Evolutionary conservation across 1,139 yeast genomes (phyloP).

Genomic region (Wickerhamomyces sp.): DNA sequence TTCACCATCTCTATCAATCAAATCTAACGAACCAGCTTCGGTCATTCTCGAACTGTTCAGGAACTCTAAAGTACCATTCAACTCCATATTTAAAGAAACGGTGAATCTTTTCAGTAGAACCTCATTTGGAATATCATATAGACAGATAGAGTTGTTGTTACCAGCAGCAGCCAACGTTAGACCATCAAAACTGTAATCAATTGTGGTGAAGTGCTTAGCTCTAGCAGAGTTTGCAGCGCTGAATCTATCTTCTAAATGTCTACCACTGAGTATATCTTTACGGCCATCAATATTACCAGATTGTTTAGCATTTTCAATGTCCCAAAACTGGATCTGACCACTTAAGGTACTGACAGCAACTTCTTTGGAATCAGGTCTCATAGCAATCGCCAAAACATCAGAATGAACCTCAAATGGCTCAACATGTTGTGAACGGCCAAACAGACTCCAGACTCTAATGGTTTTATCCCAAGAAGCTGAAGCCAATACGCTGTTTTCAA

Average conservation of each 20-base stretch:
- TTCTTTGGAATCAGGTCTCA: slow-evolving; percentile 91
- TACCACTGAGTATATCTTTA: slow-evolving; percentile 82
- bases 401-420: slow-evolving; percentile 86
- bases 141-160: slow-evolving; percentile 82
- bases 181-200: slow-evolving; percentile 89
- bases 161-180: slow-evolving; percentile 87
- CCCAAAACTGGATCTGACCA: slow-evolving; percentile 83
- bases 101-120: slow-evolving; percentile 77
- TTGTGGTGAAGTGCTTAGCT: slow-evolving; percentile 76
- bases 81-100: slow-evolving; percentile 82
- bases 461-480: slow-evolving; percentile 98
- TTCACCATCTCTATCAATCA: slow-evolving; percentile 83
- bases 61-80: slow-evolving; percentile 81
- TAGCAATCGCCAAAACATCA: slow-evolving; percentile 78
- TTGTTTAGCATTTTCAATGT: slow-evolving; percentile 77
- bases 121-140: slow-evolving; percentile 84
- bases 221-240: slow-evolving; percentile 76
- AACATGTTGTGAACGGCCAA: slow-evolving; percentile 76
- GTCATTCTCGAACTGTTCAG: slow-evolving; percentile 80
- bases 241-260: slow-evolving; percentile 79
- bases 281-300: slow-evolving; percentile 81
- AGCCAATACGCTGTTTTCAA: slow-evolving; percentile 73
- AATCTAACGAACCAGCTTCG: slow-evolving; percentile 81
- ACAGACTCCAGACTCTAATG: slow-evolving; percentile 87
- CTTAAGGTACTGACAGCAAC: slow-evolving; percentile 85